A percentile compares a stretch with the other conserved stretches of the same genome.
These are phyloP conservation scores for Kingdonia uniflora DNA, from an alignment of 164 flowering plant species.

Conservation along the genomic window DNA sequence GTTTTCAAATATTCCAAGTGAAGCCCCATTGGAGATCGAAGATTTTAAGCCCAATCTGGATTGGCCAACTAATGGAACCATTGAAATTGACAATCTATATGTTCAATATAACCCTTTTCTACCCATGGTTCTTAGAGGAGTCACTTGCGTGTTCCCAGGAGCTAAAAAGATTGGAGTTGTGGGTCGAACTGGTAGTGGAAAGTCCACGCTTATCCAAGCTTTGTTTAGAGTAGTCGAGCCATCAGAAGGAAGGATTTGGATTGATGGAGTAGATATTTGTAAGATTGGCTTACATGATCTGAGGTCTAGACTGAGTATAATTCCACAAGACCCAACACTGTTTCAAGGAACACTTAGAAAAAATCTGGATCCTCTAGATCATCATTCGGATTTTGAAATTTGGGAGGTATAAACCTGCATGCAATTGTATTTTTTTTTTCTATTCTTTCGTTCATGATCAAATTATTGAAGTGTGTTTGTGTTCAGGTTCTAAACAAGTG, in stretches of 20 bases:
- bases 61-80: slow-evolving; percentile 64
- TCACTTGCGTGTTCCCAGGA: slow-evolving; percentile 64
- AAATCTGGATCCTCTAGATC: slow-evolving; percentile 65
- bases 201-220: slow-evolving; percentile 81
- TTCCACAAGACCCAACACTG: slow-evolving; percentile 78
- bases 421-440: neutral
- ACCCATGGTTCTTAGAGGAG: slow-evolving; percentile 60
- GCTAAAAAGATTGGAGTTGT: slow-evolving; percentile 67
- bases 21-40: slow-evolving; percentile 65
- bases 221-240: slow-evolving; percentile 78
- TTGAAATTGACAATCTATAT: slow-evolving; percentile 46
- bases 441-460: neutral
- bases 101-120: slow-evolving; percentile 50
- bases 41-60: slow-evolving; percentile 38
- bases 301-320: slow-evolving; percentile 59
- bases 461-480: neutral
- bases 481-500: slow-evolving; percentile 59
- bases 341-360: slow-evolving; percentile 74
- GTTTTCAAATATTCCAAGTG: slow-evolving; percentile 51
- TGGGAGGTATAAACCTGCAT: slow-evolving; percentile 52
- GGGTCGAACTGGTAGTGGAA: slow-evolving; percentile 92
- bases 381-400: slow-evolving; percentile 60
- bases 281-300: slow-evolving; percentile 65
- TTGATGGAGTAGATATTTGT: slow-evolving; percentile 61
- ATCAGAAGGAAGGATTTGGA: slow-evolving; percentile 41